Conservation (phyloP, 306 rosid genomes). For the Begonia loranthoides region DNA sequence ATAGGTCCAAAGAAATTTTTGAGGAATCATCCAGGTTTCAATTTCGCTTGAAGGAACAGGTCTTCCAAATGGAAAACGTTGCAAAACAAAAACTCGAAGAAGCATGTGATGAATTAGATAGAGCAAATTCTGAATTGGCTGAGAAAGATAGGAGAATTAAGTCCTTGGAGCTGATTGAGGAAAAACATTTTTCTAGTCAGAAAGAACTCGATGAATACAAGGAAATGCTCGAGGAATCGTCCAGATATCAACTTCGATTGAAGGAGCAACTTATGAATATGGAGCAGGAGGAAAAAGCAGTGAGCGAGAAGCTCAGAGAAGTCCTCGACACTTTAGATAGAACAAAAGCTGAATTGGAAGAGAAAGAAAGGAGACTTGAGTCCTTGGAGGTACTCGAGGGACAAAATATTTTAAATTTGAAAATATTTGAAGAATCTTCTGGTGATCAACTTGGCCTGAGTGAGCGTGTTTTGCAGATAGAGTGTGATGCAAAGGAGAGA, state of each 20-base stretch:
- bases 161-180: conserved; percentile 18
- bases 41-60: conserved; percentile 6
- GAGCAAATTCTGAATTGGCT: conserved; percentile 14
- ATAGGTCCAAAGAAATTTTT: conserved; percentile 5
- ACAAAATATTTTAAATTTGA: too few species aligned
- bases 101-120: conserved; percentile 17
- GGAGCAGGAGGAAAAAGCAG: conserved; percentile 4
- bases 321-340: conserved; percentile 16
- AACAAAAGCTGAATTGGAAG: conserved; percentile 14
- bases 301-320: conserved; percentile 4
- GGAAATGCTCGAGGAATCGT: conserved; percentile 12
- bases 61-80: conserved; percentile 6
- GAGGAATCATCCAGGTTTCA: conserved; percentile 10
- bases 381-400: too few species aligned
- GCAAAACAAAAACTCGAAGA: conserved; percentile 7
- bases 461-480: conserved; percentile 9
- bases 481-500: conserved; percentile 11
- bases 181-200: conserved; percentile 14
- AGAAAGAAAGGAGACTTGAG: not conserved
- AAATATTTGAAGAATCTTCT: conserved; percentile 12
- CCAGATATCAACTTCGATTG: conserved; percentile 4
- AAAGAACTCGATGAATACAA: conserved; percentile 31
- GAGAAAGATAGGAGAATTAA: conserved; percentile 18
- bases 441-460: conserved; percentile 6
- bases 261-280: conserved; percentile 9